Base-by-base conservation (phyloP, 2,329 filamentous ascomycete genomes). In the Zymoseptoria brevis region DNA sequence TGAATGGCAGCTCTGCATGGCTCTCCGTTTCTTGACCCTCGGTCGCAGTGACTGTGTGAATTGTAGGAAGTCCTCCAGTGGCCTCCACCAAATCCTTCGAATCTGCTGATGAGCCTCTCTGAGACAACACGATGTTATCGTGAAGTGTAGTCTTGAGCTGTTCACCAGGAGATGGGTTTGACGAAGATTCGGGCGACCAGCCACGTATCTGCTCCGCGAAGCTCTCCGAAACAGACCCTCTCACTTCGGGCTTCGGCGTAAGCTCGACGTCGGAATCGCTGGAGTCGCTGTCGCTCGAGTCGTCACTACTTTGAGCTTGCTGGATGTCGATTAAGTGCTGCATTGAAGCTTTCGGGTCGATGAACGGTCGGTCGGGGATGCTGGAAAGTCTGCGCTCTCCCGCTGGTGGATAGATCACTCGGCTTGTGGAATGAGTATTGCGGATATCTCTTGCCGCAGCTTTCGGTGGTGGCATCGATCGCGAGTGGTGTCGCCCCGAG, bases 171-270 rank as follows among this genome's bases (percentile, higher is more conserved):
- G 48, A 35, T 19, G 22, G 21, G 6, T 26, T 55, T 11, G 21
- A n/a, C 21, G 55, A 19, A 50, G 21, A 16, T 16, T 8, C 48
- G n/a, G 26, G 16, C 19, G 45, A 49, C 9, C 6, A 21, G 26
- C 16, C 45, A 26, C 41, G 21, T 21, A 56, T 56, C 29, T 50
- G 54, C 9, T 50, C 54, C 13, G 56, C 58, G 41, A 59, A 60
- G 52, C 60, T 62, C 45, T 64, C 60, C 4, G 55, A 51, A 41
- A 62, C 49, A 19, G 62, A 64, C n/a, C 62, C 62, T 9, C 54
- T 53, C 11, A 57, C 19, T 0, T 8, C 11, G 1, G 52, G 54
- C 30, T 58, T 56, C 9, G 29, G 19, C 26, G 45, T 48, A 16
- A 21, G 8, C 21, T 57, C 54, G 6, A 53, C 35, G 6, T 56